phyloP scores from a whole-genome alignment of 1,284 basidiomycete species.

The Meira nashicola region DNA sequence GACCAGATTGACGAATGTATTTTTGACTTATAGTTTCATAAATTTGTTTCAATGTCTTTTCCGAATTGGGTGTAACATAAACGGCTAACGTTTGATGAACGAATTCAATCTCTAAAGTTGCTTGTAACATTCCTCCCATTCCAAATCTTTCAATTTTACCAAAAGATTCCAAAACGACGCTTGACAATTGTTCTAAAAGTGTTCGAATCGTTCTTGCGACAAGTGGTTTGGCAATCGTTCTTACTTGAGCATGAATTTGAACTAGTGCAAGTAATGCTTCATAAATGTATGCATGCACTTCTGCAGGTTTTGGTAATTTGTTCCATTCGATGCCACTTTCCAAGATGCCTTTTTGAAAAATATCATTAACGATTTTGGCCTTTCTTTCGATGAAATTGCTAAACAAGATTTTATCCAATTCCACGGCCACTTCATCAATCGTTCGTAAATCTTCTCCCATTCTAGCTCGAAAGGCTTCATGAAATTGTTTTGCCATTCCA shows the following conservation, averaged over 20 bases:
- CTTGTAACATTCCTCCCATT: slow-evolving; percentile 97
- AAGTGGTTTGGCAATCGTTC: slow-evolving; percentile 67
- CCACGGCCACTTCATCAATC: slow-evolving; percentile 70
- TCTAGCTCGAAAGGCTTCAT: slow-evolving; percentile 69
- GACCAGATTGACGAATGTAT: slow-evolving; percentile 57
- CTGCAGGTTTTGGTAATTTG: slow-evolving; percentile 74
- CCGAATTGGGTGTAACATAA: slow-evolving; percentile 76
- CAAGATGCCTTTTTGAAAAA: slow-evolving; percentile 74
- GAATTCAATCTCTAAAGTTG: slow-evolving; percentile 97
- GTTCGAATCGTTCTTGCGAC: slow-evolving; percentile 75
- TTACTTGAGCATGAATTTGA: slow-evolving; percentile 84
- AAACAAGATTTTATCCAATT: slow-evolving; percentile 82
- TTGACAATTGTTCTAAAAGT: slow-evolving; percentile 76
- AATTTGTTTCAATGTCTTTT: slow-evolving; percentile 76
- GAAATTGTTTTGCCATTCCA: slow-evolving; percentile 72
- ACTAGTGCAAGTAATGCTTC: slow-evolving; percentile 82
- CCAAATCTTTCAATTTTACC: slow-evolving; percentile 80
- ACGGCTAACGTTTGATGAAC: slow-evolving; percentile 88
- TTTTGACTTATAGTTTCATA: slow-evolving; percentile 92
- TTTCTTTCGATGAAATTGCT: slow-evolving; percentile 79
- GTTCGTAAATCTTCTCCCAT: slow-evolving; percentile 74
- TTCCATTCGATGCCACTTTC: slow-evolving; percentile 82
- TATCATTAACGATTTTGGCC: slow-evolving; percentile 63
- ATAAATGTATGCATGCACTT: slow-evolving; percentile 92
- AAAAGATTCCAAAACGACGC: slow-evolving; percentile 77